Evolutionary conservation across 768 basidiomycete species (phyloP), one percentile per base, ranked within the genome.

Genomic region (Hydnum rufescens): DNA sequence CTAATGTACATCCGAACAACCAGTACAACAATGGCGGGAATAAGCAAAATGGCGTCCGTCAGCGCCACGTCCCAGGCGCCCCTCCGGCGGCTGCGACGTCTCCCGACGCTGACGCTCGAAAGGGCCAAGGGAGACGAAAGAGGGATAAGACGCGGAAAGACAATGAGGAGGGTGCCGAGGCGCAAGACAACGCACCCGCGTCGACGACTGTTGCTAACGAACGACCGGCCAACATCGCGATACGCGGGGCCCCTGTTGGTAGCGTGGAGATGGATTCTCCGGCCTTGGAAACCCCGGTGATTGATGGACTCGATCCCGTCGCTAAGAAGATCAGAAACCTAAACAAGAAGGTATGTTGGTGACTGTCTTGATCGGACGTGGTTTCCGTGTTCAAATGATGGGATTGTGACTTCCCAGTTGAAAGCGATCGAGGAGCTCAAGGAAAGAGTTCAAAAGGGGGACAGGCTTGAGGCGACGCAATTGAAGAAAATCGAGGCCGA

Each of bases 371-470:
- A 8, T 47, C 8, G 29, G 6, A 5, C 49, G 51, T 28, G 25
- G 32, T 32, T 19, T 18, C 16, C 52, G 8, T 5, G 39, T 52
- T 26, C 49, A 55, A 51, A 30, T 57, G 34, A 53, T 59, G 49
- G 54, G 48, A 30, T 25, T 13, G 44, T 16, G 25, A 52, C 32
- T 5, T n/a, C 53, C 32, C 58, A 95, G 90, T 72, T 99, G 58
- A 96, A 95, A 64, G 93, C 93, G n/a, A 97, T 99, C 58, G 89
- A 96, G 22, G 92, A 97, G 61, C 76, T 99, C 49, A 97, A 96
- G 70, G 86, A 85, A 58, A 89, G 90, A 69, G 74, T 77, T 26
- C 81, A 76, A 61, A 76, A 83, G 32, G 93, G 95, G 0, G 92
- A 97, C 64, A 76, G 81, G 52, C 72, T 99, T 29, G 93, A 99